Conservation (phyloP, 345 rosid species). For the Rhodamnia rubescens region DNA sequence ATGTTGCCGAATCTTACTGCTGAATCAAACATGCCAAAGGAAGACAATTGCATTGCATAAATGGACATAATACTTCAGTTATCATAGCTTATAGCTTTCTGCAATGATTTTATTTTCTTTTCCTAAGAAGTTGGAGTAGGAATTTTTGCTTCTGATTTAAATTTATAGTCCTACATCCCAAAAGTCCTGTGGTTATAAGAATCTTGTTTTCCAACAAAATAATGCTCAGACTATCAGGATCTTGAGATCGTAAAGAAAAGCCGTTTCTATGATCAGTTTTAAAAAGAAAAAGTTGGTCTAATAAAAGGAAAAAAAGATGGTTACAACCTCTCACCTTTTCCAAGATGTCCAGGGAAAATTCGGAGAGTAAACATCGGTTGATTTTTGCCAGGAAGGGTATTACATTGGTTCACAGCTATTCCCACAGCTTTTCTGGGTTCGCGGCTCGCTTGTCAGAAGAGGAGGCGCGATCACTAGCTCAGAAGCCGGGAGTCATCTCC, state of each 20-base stretch:
- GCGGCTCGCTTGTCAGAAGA: constrained; percentile 62
- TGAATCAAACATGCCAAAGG: not conserved
- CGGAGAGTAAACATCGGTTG: not conserved
- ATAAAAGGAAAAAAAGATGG: not conserved
- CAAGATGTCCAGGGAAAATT: not conserved
- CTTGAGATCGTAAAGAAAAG: not conserved
- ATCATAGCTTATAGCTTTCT: not conserved
- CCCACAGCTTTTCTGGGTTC: constrained; percentile 65
- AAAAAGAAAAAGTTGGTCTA: not conserved
- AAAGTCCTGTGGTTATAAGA: not conserved
- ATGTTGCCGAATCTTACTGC: not conserved
- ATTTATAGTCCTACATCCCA: not conserved
- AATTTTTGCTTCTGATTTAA: not conserved
- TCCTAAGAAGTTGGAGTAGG: not conserved
- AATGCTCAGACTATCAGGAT: not conserved
- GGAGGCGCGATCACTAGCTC: constrained; percentile 46
- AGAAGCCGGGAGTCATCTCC: constrained; percentile 52
- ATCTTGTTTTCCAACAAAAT: not conserved
- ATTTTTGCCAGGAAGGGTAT: constrained; percentile 27
- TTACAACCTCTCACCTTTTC: not conserved
- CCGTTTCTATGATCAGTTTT: not conserved
- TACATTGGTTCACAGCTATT: constrained; percentile 35
- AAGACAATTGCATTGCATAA: not conserved
- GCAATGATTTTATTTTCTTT: not conserved
- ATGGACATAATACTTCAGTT: not conserved